Base-by-base conservation (phyloP, 805 yeast species). In the Lachancea kluyveri region DNA sequence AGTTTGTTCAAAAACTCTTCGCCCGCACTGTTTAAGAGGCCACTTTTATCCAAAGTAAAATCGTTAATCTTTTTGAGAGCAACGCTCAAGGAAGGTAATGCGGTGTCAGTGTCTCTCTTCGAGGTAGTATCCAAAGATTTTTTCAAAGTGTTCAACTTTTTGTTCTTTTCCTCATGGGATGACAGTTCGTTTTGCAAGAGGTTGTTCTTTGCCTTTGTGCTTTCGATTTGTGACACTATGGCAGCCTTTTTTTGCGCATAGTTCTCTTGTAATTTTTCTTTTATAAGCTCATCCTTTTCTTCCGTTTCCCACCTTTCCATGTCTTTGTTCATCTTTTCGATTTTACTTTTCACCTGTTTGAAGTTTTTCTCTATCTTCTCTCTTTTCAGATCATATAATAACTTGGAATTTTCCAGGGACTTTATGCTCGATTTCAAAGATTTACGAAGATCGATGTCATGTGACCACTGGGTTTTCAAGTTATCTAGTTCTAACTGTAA, bases 391-490 rank as follows among this genome's bases (percentile, higher is more conserved):
- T 57, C 62, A 29, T 50, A 45, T 17, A 54, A 38, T 9, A 54
- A 28, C 32, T 55, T 57, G 8, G 57, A 45, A 36, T 54, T 54
- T 30, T 57, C 62, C 28, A 57, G 36, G 3, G 58, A 49, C 35
- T 54, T 55, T 10, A 55, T 57, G 25, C 50, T 54, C 9, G 57
- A 54, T 36, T 50, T 57, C 21, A 54, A 31, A 8, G 57, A 50
- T 41, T 55, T 57, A 16, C 49, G 43, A 17, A 50, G 35, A 21
- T 55, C 60, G 17, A 51, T 45, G 29, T 55, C 57, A 32, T 53
- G 54, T n/a, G 46, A 42, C 55, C 59, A 54, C 26, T 54, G 53
- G 8, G 37, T 43, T 33, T 50, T 57, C 25, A 54, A 33, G 26
- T 53, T 51, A 19, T 52, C 56, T 10, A 54, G 30, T 33, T 54